Evolutionary conservation across 1,284 basidiomycete species (phyloP).

Genomic region (Melampsora occidentalis): DNA sequence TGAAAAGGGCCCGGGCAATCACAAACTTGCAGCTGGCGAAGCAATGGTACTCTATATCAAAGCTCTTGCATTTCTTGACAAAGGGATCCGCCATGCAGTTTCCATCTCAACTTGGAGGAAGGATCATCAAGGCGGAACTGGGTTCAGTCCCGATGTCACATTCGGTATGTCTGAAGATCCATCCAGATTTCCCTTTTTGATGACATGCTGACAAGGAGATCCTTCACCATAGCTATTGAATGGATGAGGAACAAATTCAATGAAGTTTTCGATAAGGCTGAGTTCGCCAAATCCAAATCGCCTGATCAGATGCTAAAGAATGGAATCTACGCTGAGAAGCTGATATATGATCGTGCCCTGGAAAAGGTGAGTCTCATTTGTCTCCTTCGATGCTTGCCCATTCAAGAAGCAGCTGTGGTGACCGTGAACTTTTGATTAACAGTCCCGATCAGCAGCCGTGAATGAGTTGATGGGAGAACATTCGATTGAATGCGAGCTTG

Average conservation of each 20-base stretch:
- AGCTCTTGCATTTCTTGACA: conserved; percentile 85
- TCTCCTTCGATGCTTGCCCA: conserved; percentile 63
- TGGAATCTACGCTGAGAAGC: conserved; percentile 57
- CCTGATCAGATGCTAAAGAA: conserved; percentile 57
- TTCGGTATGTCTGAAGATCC: conserved; percentile 56
- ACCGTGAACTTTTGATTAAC: conserved; percentile 20
- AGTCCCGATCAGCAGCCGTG: conserved; percentile 87
- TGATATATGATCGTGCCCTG: conserved; percentile 61
- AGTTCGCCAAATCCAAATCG: conserved; percentile 59
- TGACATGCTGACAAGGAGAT: not conserved
- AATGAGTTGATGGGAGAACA: conserved; percentile 86
- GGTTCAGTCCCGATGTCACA: conserved; percentile 58
- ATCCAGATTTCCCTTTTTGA: not conserved
- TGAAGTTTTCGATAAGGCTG: conserved; percentile 61
- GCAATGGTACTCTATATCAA: conserved; percentile 88
- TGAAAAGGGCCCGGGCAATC: not conserved
- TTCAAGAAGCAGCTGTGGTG: conserved; percentile 60
- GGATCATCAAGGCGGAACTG: conserved; percentile 48
- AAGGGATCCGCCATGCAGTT: conserved; percentile 69
- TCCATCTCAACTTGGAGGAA: conserved; percentile 55
- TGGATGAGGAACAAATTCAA: conserved; percentile 62
- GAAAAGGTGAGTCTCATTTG: conserved; percentile 63
- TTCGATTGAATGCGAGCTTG: conserved; percentile 71
- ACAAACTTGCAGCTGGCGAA: conserved; percentile 54
- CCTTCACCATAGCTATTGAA: conserved; percentile 56